Base-by-base conservation (phyloP, 2,329 filamentous ascomycete genomes). In the Blastomyces emzantsi region DNA sequence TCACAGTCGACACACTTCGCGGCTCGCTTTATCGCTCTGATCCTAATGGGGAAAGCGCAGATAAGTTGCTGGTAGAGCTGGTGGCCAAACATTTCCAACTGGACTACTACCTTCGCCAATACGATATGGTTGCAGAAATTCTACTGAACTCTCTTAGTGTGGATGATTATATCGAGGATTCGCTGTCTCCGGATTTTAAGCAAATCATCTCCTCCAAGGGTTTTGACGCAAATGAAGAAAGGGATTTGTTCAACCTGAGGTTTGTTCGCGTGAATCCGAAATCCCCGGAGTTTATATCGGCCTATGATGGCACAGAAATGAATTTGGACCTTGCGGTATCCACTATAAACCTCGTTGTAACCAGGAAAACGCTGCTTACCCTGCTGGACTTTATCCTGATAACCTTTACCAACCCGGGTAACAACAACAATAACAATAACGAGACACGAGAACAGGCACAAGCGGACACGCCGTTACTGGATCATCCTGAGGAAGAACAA, bases 181-280 rank as follows among this genome's bases (percentile, higher is more conserved):
- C 93, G 62, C 87, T 92, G 0, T 80, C 90, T 0, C 63, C 64
- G 28, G 93, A 97, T 71, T 99, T 99, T 81, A 96, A 94, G 76
- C 93, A 93, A 33, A 95, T 99, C 60, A 86, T 99, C n/a, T 96
- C 92, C 0, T 97, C 94, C 0, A 93, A 96, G 71, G 86, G 88
- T 33, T 83, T 82, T 51, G 79, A 82, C 63, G 77, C 87, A 56
- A 85, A 89, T 64, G 87, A 90, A 65, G 85, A 90, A 65, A 91
- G 86, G 66, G 85, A 95, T 69, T 83, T 99, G 15, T 90, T 99
- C 68, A 86, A 88, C 61, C 83, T 99, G 70, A 96, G 93, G 71
- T 96, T 96, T 70, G 83, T 91, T 65, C 91, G 89, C 73, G 91
- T 97, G 64, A 97, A 94, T 70, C 88, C 85, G 41, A 86, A 91